Evolutionary conservation across 768 basidiomycete species (phyloP), one percentile per base, ranked within the genome.

Genomic region (Collybia nuda): DNA sequence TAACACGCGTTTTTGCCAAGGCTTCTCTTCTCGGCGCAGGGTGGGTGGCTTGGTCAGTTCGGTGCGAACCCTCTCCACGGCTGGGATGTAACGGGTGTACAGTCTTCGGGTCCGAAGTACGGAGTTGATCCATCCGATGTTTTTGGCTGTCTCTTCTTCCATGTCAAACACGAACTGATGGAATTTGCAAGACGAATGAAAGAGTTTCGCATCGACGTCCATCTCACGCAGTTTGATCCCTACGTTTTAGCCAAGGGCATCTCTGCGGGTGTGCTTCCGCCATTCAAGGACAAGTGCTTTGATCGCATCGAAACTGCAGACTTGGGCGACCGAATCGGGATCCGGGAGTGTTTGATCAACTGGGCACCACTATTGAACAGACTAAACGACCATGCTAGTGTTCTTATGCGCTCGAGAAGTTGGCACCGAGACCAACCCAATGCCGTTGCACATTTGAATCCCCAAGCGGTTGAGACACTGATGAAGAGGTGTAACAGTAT

Each of bases 21-120:
- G n/a, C 67, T 77, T 28, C 69, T 79, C 41, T 82, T 80, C 55
- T 67, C 70, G 3, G 55, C 72, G 6, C 50, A 67, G 43, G 78
- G 81, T 11, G 59, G 66, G 44, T 82, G 79, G 79, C 55, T 79
- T 19, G 67, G 68, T 12, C 65, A 65, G 43, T 57, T 62, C 14
- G 70, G 72, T 29, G 64, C 60, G 26, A 77, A 73, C 38, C 79
- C 81, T 0, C 67, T 82, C 0, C 67, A 66, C 29, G 75, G 76
- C 17, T 83, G 79, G 79, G 71, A 79, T 55, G 44, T 75, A n/a
- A 61, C 72, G 21, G 55, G 66, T n/a, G 69, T 80, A 17, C 61
- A 72, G 28, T 50, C 58, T 14, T 64, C 70, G 0, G 78, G 78
- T n/a, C 53, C 49, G 35, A 67, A 62, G 37, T 53, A 68, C 45